Evolutionary conservation across 2,329 filamentous ascomycete species (phyloP).

Genomic region (Exserohilum turcica): DNA sequence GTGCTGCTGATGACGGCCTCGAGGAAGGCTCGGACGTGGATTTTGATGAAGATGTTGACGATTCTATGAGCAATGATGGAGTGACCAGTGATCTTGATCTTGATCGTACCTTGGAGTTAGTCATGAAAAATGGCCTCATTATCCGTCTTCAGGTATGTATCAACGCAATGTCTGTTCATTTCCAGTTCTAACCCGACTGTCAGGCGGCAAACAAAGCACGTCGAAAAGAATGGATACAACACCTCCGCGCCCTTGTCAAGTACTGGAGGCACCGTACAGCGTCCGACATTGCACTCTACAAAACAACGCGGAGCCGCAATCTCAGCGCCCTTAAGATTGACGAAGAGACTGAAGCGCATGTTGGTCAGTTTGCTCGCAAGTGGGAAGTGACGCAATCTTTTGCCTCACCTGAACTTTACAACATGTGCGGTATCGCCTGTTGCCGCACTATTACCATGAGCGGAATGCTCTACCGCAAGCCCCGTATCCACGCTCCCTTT

Average conservation of each 20-base stretch:
- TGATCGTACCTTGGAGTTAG: conserved; percentile 65
- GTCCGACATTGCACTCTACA: conserved; percentile 63
- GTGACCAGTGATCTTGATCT: conserved; percentile 59
- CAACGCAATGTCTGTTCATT: not conserved
- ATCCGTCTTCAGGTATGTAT: conserved; percentile 61
- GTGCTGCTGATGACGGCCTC: conserved; percentile 59
- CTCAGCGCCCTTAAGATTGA: conserved; percentile 66
- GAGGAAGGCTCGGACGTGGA: conserved; percentile 60
- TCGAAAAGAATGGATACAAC: conserved; percentile 65
- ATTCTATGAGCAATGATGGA: conserved; percentile 59
- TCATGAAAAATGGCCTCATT: conserved; percentile 65
- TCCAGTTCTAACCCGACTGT: conserved; percentile 8
- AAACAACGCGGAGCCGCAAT: conserved; percentile 62
- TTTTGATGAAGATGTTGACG: conserved; percentile 56
- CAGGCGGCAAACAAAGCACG: conserved; percentile 60
- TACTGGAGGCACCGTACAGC: conserved; percentile 66
- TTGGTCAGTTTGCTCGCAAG: conserved; percentile 70
- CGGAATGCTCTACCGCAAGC: conserved; percentile 67
- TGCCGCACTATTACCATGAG: conserved; percentile 67
- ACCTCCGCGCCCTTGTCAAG: conserved; percentile 60
- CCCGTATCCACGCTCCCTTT: conserved; percentile 66
- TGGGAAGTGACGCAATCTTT: conserved; percentile 70
- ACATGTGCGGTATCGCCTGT: conserved; percentile 67
- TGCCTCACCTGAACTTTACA: conserved; percentile 68
- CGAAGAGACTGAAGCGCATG: conserved; percentile 66